Evolutionary conservation across 78 protist genomes (phyloP), one percentile per base, ranked within the genome.

Genomic region (Paratrimastix pyriformis): DNA sequence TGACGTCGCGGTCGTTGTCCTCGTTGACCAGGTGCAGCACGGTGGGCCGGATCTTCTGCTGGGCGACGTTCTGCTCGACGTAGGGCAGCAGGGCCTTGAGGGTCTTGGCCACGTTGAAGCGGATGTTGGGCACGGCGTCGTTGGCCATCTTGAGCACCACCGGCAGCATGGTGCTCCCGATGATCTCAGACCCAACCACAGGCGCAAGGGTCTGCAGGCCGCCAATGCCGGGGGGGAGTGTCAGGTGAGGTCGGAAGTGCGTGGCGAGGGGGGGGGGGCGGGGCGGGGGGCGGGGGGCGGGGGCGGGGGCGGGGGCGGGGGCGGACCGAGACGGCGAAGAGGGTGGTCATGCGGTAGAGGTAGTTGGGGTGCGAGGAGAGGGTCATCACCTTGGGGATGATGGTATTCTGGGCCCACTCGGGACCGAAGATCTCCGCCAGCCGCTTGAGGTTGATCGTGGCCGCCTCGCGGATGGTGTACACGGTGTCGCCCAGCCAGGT

Each of bases 91-190:
- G n/a, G 50, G 30, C 30, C 52, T 58, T 78, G 50, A 93, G 84
- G 13, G 90, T 79, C 65, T 85, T 88, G 45, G 92, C 92, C 15
- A 77, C 93, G 79, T 92, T 93, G 81, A 93, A 93, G 70, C 96
- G 79, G 5, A 93, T 79, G 72, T 93, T 93, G 65, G 97, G 88
- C 7, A 93, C 96, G 24, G 80, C 33, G 59, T 92, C 96, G 15
- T 29, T 2, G 6, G 76, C 85, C 83, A 92, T 32, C 33, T 50
- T 26, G 35, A 77, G 7, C 21, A 75, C 79, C 11, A 85, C 75
- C 4, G 92, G 93, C 40, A 90, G 72, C 81, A 92, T 52, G 2
- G 58, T 26, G 9, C 48, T 4, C 3, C 45, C 1, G 33, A 91
- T 54, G 2, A 75, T 46, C 38, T 80, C 90, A 11, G 73, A 37